Evolutionary conservation across 148 eudicot species (phyloP).

Genomic region (Salicornia ramosissima): DNA sequence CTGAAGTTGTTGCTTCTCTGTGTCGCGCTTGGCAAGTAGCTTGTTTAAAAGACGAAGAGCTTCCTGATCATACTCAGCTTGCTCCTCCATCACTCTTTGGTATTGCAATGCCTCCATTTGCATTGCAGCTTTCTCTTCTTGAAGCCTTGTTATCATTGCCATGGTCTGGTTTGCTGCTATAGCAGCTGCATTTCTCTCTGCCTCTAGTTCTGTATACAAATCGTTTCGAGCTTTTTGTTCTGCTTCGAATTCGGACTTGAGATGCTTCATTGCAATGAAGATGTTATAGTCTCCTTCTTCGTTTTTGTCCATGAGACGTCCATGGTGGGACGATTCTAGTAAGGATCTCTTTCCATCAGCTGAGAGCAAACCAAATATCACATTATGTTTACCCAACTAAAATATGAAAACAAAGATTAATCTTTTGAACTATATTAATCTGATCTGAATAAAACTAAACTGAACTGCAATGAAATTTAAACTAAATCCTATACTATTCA

Average conservation of each 20-base stretch:
- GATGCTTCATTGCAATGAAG: conserved; percentile 30
- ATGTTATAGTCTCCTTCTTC: conserved; percentile 35
- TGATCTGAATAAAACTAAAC: too few species aligned
- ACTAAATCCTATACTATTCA: too few species aligned
- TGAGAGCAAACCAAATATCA: conserved; percentile 20
- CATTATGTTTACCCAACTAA: too few species aligned
- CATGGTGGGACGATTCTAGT: conserved; percentile 44
- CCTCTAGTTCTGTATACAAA: conserved; percentile 75
- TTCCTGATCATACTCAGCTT: conserved; percentile 93
- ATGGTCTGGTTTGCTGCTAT: conserved; percentile 82
- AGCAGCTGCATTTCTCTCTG: conserved; percentile 86
- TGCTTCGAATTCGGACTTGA: conserved; percentile 43
- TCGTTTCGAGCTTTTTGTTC: conserved; percentile 56
- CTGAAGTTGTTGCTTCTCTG: conserved; percentile 69
- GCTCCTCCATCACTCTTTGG: conserved; percentile 97
- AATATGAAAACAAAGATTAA: too few species aligned
- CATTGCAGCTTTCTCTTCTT: conserved; percentile 91
- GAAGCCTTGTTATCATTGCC: conserved; percentile 98
- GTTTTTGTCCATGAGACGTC: conserved; percentile 39
- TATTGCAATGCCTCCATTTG: conserved; percentile 97
- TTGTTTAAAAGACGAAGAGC: conserved; percentile 78
- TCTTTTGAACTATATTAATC: too few species aligned
- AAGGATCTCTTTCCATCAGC: conserved; percentile 35
- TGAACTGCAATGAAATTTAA: too few species aligned
- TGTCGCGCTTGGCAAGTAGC: conserved; percentile 73